Conservation (phyloP, 139 green algal genomes). For the Chlorella sp. region DNA sequence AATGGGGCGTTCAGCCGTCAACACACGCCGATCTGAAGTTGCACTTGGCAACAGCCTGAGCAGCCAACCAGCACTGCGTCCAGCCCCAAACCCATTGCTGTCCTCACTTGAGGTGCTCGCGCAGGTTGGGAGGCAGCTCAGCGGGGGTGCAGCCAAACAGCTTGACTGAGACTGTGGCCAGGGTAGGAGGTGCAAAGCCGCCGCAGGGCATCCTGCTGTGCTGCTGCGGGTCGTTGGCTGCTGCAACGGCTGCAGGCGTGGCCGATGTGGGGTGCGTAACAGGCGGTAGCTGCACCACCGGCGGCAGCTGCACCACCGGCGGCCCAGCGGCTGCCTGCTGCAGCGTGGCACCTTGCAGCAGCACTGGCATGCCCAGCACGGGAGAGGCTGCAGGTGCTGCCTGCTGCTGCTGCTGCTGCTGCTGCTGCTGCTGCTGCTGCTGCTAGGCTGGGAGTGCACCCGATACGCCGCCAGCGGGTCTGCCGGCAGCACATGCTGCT, state of each 20-base stretch:
- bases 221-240: neutral
- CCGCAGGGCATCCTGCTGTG: too few species aligned
- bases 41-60: neutral
- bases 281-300: neutral
- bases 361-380: too few species aligned
- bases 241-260: neutral
- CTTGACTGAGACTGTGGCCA: constrained; percentile 68
- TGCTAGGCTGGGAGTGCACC: neutral
- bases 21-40: too few species aligned
- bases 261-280: neutral
- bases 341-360: neutral
- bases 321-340: neutral
- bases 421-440: neutral
- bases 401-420: neutral
- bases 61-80: neutral
- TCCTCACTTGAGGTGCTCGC: constrained; percentile 21
- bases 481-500: neutral
- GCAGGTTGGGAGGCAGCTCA: constrained; percentile 66
- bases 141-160: constrained; percentile 83
- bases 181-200: neutral
- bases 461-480: neutral
- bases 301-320: neutral
- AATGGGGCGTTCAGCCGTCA: too few species aligned
- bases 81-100: too few species aligned
- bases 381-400: neutral